Evolutionary conservation across 345 rosid species (phyloP), one percentile per base, ranked within the genome.

Genomic region (Gossypium anomalum): DNA sequence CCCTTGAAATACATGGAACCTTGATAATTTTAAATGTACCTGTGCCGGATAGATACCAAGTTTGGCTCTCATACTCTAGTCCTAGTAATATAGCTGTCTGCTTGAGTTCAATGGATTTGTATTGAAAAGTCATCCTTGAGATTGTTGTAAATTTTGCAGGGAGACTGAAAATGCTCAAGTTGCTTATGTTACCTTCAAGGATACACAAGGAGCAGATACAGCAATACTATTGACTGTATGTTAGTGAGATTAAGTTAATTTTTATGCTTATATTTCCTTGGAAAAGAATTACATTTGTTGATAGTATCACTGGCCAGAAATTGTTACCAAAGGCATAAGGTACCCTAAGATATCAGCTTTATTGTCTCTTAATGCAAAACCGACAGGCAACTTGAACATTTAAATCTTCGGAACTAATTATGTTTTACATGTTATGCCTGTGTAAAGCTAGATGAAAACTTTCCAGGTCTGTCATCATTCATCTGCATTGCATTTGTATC

Each of bases 171-270:
- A 72, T 56, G 73, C 86, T 52, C 87, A 85, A 72, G 62, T 83
- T 47, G 87, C 82, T 17, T 83, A 78, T n/a, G 84, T 87, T 69
- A 87, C 87, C 62, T 87, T 87, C 83, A 80, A 87, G 75, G 85
- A 85, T 16, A 34, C 78, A 7, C 85, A 79, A 75, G 88, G 84
- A 41, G 88, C 88, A 20, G 90, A 87, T 52, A 87, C 84, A 3
- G 90, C 90, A 13, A 63, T 78, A 22, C 87, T 87, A 19, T 82
- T 85, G 34, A 81, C 88, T n/a, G 90, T 87, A 75, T n/a, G 84
- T 75, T 52, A 25, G 65, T 67, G 29, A 45, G 10, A 41, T 45
- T 67, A 67, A 67, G 25, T 20, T 66, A 57, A 22, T 22, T 44
- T 66, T 66, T 67, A 20, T 11, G 55, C 19, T 47, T 22, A 43